Conservation (phyloP, 2,329 filamentous ascomycete species). For the Hortaea werneckii region DNA sequence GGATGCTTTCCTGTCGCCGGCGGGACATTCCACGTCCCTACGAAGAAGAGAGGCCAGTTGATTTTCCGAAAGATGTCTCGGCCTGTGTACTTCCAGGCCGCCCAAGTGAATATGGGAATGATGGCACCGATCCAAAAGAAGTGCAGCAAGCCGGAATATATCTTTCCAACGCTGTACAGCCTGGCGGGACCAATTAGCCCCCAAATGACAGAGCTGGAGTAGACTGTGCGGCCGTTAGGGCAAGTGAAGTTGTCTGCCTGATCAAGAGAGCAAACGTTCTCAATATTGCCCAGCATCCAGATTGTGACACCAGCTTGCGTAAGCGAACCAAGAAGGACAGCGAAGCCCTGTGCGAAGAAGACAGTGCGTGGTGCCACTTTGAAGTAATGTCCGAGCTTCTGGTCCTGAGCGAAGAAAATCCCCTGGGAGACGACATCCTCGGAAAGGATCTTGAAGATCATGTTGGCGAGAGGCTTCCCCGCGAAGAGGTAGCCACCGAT, state of each 20-base stretch:
- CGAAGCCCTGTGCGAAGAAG: constrained; percentile 36
- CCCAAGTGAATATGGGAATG: constrained; percentile 34
- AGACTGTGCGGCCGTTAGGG: constrained; percentile 35
- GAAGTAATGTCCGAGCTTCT: constrained; percentile 29
- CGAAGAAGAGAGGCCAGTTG: constrained; percentile 59
- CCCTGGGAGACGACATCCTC: constrained; percentile 26
- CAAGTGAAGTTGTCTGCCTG: constrained; percentile 40
- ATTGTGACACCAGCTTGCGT: constrained; percentile 38
- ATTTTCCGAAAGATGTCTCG: constrained; percentile 15
- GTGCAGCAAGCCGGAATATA: constrained; percentile 39
- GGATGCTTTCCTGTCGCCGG: no score
- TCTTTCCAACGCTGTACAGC: constrained; percentile 37
- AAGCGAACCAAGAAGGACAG: constrained; percentile 33
- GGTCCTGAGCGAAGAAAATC: constrained; percentile 5
- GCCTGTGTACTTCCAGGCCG: constrained; percentile 29
- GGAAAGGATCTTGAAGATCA: constrained; percentile 21
- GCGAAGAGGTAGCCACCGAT: constrained; percentile 41
- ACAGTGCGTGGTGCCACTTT: constrained; percentile 34
- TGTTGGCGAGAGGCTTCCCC: constrained; percentile 27
- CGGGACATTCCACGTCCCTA: constrained; percentile 29
- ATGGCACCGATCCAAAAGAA: constrained; percentile 43
- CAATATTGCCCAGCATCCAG: constrained; percentile 36
- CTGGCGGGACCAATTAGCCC: constrained; percentile 39
- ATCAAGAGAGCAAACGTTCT: constrained; percentile 31
- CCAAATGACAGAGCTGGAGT: constrained; percentile 34